Evolutionary conservation across 257 asterid genomes (phyloP), one percentile per base, ranked within the genome.

Genomic region (Plantago ovata): DNA sequence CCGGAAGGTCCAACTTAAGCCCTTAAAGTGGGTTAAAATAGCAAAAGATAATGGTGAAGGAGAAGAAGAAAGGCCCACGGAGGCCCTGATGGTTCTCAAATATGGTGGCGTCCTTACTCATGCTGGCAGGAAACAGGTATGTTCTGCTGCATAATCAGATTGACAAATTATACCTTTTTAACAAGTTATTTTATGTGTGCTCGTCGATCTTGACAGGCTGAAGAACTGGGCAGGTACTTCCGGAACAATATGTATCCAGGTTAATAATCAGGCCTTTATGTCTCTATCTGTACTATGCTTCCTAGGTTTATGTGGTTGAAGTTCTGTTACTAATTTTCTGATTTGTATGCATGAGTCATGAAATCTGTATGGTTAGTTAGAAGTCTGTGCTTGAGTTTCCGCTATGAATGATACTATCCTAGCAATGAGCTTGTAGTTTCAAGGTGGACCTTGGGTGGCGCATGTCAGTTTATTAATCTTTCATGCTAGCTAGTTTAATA

Each of bases 81-180:
- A 93, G 78, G 98, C 98, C 64, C 82, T 93, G 58, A 93, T 93
- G 98, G 76, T 93, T 79, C 97, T 93, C 48, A 93, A 93, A 73
- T 93, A 93, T 58, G 98, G 98, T 14, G 98, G 98, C 67, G 98
- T 93, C 71, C 98, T 93, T 65, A 93, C 98, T 40, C 98, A 93
- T 59, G 98, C 97, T 39, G 98, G 98, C 60, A 75, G 97, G 73
- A 93, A 86, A 69, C 98, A 92, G 95, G 98, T 85, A 47, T 5
- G 33, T 23, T 51, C 40, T 44, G 56, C 36, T 43, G 57, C 32
- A 13, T 75, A 49, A 28, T 28, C 32, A 24, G 32, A 24, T 44
- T 48, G 1, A 32, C 3, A 10, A 12, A 1, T 12, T 9, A 19
- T 22, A 13, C 38, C 21, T 20, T 20, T 13, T 50, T 2, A 50